These are phyloP conservation scores for Lignosus rhinocerotis DNA, from an alignment of 1,284 basidiomycete genomes.

Conservation along the genomic window DNA sequence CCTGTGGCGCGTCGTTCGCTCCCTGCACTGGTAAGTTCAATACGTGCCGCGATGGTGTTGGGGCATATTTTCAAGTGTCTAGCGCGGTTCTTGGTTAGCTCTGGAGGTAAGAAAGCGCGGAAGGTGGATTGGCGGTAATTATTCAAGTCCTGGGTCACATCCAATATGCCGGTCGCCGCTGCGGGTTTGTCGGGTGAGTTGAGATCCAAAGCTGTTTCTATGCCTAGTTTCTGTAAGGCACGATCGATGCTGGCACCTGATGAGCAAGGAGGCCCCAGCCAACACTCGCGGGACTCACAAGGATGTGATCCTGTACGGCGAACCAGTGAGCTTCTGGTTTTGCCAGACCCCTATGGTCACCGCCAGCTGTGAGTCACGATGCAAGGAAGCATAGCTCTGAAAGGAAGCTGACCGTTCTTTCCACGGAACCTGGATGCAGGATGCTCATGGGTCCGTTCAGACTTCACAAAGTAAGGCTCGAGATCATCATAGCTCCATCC, in stretches of 20 bases:
- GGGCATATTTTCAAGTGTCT: conserved; percentile 32
- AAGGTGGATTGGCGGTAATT: conserved; percentile 29
- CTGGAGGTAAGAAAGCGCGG: conserved; percentile 31
- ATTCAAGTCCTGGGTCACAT: conserved; percentile 26
- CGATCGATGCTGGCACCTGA: conserved; percentile 17
- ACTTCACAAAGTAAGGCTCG: conserved; percentile 39
- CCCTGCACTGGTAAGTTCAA: conserved; percentile 8
- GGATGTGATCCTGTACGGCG: not conserved
- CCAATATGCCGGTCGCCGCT: conserved; percentile 23
- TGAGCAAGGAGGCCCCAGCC: not conserved
- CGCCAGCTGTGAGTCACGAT: too few relatives aligned
- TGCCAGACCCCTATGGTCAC: too few relatives aligned
- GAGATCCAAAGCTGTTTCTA: conserved; percentile 29
- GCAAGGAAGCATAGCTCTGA: not conserved
- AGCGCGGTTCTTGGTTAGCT: conserved; percentile 20
- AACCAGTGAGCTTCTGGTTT: too few relatives aligned
- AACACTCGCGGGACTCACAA: not conserved
- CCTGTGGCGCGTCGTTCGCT: conserved; percentile 6
- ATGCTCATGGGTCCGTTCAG: conserved; percentile 27
- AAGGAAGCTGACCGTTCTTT: conserved; percentile 14
- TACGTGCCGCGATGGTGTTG: conserved; percentile 23
- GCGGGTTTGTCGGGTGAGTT: conserved; percentile 29
- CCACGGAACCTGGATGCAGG: conserved; percentile 10
- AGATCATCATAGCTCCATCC: conserved; percentile 42
- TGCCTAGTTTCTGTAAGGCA: conserved; percentile 17